Base-by-base conservation (phyloP, 78 protist genomes). In the Acrasis kona region DNA sequence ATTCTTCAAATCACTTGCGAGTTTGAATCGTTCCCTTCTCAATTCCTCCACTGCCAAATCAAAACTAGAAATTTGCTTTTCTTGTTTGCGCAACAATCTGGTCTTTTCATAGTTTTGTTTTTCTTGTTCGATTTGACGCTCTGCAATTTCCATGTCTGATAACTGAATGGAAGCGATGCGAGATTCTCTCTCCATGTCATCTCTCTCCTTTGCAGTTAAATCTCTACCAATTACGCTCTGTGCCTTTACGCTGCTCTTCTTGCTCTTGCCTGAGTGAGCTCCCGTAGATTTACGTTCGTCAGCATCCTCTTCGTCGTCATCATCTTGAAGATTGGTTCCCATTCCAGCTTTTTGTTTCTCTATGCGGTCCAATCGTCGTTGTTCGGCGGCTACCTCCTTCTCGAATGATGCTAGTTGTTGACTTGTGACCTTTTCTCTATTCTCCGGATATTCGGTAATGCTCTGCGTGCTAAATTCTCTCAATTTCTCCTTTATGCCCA, bases 1-100 rank as follows among this genome's bases (percentile, higher is more conserved):
- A 64, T 70, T 57, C 73, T 80, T 78, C 19, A 87, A 81, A 41
- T 83, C 92, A 0, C 70, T 84, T 42, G 73, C 86, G 10, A 84
- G 76, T 41, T 72, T 35, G 64, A 87, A 64, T 64, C 71, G 41
- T 61, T 79, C 88, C 4, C 2, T 6, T 7, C 74, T 38, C 10
- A 87, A 82, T 42, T 65, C 78, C 10, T 34, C 68, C 10, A 80
- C 28, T 0, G 80, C 41, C 3, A 27, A 36, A 69, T 86, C 91
- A 27, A 82, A 86, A 1, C 83, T 28, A 0, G 2, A 6, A 27
- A 39, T 31, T 12, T 80, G 41, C 7, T 72, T 2, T 41, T 5
- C 41, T 1, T 57, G 64, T 34, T 39, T 3, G 4, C 73, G 37
- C 12, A n/a, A 10, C 0, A 80, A 39, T 58, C 5, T 0, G 2